These are phyloP conservation scores for Ailanthus altissimus DNA, from an alignment of 345 rosid species.

Conservation along the genomic window DNA sequence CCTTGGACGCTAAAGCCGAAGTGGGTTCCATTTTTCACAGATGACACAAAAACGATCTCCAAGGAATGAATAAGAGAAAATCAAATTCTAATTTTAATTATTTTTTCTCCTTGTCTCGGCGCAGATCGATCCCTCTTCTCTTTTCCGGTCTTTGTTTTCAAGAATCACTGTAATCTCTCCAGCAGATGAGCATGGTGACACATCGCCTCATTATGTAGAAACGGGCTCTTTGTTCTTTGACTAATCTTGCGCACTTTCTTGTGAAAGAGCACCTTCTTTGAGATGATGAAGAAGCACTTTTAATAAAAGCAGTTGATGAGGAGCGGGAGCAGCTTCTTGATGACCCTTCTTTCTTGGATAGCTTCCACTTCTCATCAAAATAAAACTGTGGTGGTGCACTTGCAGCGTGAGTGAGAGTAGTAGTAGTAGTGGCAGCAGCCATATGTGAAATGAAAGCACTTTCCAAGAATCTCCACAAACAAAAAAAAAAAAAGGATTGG, in stretches of 20 bases:
- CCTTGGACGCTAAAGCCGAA: conserved; percentile 32
- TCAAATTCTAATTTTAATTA: conserved; percentile 4
- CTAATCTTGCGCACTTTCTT: conserved; percentile 78
- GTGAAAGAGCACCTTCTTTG: conserved; percentile 68
- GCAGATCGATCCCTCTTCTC: background rate
- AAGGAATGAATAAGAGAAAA: background rate
- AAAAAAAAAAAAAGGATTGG: background rate
- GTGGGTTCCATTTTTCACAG: background rate
- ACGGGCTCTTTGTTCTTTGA: conserved; percentile 88
- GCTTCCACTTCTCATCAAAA: conserved; percentile 62
- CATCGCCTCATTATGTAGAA: conserved; percentile 95
- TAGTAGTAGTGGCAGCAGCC: conserved; percentile 37
- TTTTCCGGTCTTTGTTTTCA: conserved; percentile 23
- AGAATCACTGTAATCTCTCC: conserved; percentile 84
- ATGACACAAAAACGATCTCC: conserved; percentile 25
- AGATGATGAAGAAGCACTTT: conserved; percentile 28
- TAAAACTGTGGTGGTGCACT: conserved; percentile 43
- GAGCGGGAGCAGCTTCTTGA: conserved; percentile 52
- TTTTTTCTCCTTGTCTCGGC: background rate
- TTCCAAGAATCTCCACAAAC: background rate
- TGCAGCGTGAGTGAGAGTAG: conserved; percentile 29
- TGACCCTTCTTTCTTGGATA: conserved; percentile 59
- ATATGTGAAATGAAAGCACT: conserved; percentile 17
- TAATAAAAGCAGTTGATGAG: conserved; percentile 37
- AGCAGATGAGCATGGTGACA: conserved; percentile 89